A percentile compares a stretch with the other conserved stretches of the same genome.
These are phyloP conservation scores for Claviceps fusiformis DNA, from an alignment of 2,329 filamentous ascomycete species.

Conservation along the genomic window DNA sequence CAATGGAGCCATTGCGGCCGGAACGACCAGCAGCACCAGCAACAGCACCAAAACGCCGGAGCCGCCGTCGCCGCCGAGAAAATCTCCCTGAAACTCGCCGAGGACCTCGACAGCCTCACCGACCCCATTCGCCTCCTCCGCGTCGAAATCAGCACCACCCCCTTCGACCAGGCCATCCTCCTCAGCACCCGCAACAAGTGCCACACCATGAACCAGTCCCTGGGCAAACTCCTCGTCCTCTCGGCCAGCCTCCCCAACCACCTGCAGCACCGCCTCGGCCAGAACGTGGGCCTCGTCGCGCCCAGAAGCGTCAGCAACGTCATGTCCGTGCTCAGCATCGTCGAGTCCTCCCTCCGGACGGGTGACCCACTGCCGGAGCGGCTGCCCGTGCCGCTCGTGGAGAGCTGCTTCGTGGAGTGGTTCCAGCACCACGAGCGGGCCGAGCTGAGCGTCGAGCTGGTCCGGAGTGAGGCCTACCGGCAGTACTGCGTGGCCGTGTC, in stretches of 20 bases:
- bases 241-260: constrained; percentile 24
- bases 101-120: constrained; percentile 15
- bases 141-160: constrained; percentile 17
- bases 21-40: neutral
- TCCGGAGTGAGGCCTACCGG: constrained; percentile 28
- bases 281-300: constrained; percentile 25
- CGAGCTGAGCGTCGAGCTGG: constrained; percentile 18
- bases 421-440: constrained; percentile 9
- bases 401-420: constrained; percentile 19
- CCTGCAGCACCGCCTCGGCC: constrained; percentile 26
- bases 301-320: constrained; percentile 32
- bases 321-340: constrained; percentile 34
- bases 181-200: constrained; percentile 17
- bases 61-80: constrained; percentile 13
- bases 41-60: constrained; percentile 14
- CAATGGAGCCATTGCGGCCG: constrained; percentile 24
- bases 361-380: constrained; percentile 33
- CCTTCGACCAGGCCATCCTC: constrained; percentile 18
- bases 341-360: constrained; percentile 33
- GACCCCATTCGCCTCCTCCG: constrained; percentile 15
- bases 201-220: constrained; percentile 20
- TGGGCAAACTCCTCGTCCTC: constrained; percentile 18
- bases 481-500: constrained; percentile 32
- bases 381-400: constrained; percentile 31
- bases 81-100: constrained; percentile 17